Conservation (phyloP, 176 grass and related monocot genomes). For the Aegilops speltoides region DNA sequence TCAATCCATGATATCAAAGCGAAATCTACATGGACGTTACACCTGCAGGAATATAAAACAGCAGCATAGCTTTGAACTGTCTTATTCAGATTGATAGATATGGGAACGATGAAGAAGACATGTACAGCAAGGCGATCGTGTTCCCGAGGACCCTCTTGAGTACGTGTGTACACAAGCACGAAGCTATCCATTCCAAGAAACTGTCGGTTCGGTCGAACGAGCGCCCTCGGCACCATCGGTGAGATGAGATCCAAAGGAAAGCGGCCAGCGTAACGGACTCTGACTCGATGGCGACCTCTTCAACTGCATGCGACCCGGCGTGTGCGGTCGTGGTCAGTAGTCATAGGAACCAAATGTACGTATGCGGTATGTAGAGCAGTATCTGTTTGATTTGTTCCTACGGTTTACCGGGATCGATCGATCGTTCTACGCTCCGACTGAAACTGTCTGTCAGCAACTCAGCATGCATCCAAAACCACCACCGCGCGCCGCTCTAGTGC, state of each 20-base stretch:
- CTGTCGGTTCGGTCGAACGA: too few relatives aligned
- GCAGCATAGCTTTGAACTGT: too few relatives aligned
- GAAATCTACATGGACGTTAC: too few relatives aligned
- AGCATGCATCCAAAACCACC: neutral
- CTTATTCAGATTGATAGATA: too few relatives aligned
- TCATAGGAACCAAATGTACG: neutral
- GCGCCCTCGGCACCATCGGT: too few relatives aligned
- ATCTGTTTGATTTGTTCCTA: conserved; percentile 6
- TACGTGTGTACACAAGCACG: too few relatives aligned
- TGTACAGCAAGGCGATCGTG: too few relatives aligned
- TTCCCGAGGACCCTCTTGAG: too few relatives aligned
- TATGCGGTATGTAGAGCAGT: neutral
- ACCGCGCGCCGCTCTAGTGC: neutral
- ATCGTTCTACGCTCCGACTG: neutral
- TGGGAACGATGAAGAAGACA: too few relatives aligned
- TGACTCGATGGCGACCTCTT: neutral
- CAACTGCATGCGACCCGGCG: neutral
- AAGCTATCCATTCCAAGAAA: too few relatives aligned
- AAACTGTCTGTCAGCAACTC: neutral
- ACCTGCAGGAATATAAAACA: too few relatives aligned
- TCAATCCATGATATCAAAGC: neutral
- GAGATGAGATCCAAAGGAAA: neutral
- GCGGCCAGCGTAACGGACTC: conserved; percentile 1
- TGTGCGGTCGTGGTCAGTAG: neutral
- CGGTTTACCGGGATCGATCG: neutral